Conservation (phyloP, 2,329 filamentous ascomycete species). For the Aspergillus glaucus region DNA sequence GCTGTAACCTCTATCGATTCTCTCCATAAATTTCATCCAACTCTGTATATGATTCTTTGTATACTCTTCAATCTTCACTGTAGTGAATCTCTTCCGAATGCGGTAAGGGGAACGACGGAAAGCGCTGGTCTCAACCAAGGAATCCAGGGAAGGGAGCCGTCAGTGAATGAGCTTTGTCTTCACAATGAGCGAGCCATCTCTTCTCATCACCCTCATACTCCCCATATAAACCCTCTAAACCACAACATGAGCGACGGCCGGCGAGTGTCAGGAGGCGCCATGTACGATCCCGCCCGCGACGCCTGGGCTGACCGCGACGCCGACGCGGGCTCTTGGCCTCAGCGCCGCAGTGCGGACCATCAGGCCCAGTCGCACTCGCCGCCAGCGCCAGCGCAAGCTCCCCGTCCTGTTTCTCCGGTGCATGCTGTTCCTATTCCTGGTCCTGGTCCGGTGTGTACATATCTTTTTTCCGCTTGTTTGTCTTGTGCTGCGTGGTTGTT, state of each 20-base stretch:
- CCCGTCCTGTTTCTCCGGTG: not conserved
- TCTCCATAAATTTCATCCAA: not conserved
- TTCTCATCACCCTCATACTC: not conserved
- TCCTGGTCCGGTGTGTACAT: not conserved
- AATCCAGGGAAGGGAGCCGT: slow-evolving; percentile 3
- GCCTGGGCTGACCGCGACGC: slow-evolving; percentile 11
- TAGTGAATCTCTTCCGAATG: slow-evolving; percentile 7
- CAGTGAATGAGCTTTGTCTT: too few species aligned
- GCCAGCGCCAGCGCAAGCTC: not conserved
- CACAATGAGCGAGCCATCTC: not conserved
- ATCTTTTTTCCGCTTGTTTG: not conserved
- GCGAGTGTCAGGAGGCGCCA: slow-evolving; percentile 4
- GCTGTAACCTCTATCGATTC: not conserved
- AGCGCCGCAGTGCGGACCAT: not conserved
- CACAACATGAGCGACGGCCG: slow-evolving; percentile 4
- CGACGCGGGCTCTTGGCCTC: slow-evolving; percentile 3
- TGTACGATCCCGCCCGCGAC: slow-evolving; percentile 22
- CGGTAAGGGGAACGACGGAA: slow-evolving; percentile 11
- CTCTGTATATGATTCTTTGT: not conserved
- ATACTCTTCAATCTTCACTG: not conserved
- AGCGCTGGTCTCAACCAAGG: slow-evolving; percentile 11
- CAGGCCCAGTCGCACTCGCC: not conserved
- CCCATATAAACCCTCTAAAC: not conserved
- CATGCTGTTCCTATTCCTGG: not conserved
- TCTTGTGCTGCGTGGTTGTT: not conserved